These are phyloP conservation scores for Gynandropsis gynandra DNA, from an alignment of 345 rosid species.

Conservation along the genomic window DNA sequence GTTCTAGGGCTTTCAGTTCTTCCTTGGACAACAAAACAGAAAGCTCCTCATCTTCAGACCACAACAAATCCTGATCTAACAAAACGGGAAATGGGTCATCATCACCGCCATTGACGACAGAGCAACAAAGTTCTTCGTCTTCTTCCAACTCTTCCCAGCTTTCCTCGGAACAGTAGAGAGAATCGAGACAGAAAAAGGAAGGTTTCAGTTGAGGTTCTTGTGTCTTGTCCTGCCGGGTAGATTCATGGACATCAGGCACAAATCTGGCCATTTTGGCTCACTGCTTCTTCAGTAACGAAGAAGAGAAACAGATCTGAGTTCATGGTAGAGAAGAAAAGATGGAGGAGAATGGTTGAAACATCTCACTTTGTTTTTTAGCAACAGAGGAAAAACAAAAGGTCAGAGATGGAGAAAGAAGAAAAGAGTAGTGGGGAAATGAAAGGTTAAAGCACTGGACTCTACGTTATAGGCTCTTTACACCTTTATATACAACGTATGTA, in stretches of 20 bases:
- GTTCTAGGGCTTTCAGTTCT: conserved; percentile 23
- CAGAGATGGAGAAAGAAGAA: no score
- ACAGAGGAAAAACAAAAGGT: neutral
- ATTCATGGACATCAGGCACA: no score
- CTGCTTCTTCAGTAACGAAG: conserved; percentile 43
- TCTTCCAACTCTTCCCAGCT: conserved; percentile 36
- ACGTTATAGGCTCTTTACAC: no score
- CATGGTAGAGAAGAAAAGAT: conserved; percentile 25
- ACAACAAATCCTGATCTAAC: conserved; percentile 35
- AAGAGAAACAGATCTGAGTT: conserved; percentile 30
- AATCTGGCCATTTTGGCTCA: neutral
- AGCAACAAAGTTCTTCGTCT: conserved; percentile 10
- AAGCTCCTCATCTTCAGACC: conserved; percentile 64
- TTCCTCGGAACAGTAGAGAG: conserved; percentile 57
- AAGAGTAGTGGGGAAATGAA: no score
- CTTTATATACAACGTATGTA: no score
- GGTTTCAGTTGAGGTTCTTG: conserved; percentile 20
- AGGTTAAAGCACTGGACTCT: no score
- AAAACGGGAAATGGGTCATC: conserved; percentile 16
- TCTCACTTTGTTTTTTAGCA: conserved; percentile 18
- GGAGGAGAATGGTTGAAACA: conserved; percentile 23
- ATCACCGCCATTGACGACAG: neutral
- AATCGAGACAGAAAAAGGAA: conserved; percentile 27
- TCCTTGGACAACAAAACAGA: conserved; percentile 37
- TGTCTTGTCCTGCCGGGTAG: neutral